Evolutionary conservation across 768 basidiomycete genomes (phyloP).

Genomic region (Pulveroboletus sp.): DNA sequence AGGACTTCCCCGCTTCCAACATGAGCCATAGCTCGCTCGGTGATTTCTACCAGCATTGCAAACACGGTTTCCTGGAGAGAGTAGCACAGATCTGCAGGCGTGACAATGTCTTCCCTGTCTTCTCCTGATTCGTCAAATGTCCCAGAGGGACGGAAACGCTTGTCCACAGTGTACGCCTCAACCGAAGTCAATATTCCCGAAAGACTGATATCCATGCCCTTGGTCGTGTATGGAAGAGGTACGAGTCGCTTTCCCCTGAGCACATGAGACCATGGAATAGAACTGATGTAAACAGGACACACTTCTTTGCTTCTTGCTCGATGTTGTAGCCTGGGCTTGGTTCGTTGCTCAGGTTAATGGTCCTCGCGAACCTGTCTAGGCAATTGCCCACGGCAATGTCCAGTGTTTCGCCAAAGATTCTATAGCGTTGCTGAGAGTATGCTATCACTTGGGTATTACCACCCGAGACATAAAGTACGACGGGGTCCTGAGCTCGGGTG

Average conservation of each 20-base stretch:
- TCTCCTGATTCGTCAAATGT: conserved; percentile 34
- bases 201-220: conserved; percentile 97
- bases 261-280: conserved; percentile 1
- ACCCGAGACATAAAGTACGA: conserved; percentile 97
- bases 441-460: conserved; percentile 99
- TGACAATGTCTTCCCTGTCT: conserved; percentile 73
- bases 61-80: conserved; percentile 96
- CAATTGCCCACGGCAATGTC: conserved; percentile 99
- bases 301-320: conserved; percentile 93
- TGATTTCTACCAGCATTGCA: conserved; percentile 98
- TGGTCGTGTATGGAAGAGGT: conserved; percentile 88
- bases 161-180: conserved; percentile 85
- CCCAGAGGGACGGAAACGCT: conserved; percentile 62
- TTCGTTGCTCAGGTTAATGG: conserved; percentile 91
- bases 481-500: conserved; percentile 90
- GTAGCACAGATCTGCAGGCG: conserved; percentile 94
- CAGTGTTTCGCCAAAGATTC: conserved; percentile 97
- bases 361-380: conserved; percentile 92
- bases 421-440: conserved; percentile 94
- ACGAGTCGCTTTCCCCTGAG: conserved; percentile 78
- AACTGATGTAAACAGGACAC: neutral
- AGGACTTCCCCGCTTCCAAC: conserved; percentile 94
- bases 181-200: conserved; percentile 89
- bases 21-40: conserved; percentile 98
- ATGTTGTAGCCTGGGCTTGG: conserved; percentile 97